A percentile compares a stretch with the other conserved stretches of the same genome.
Evolutionary conservation across 2,329 filamentous ascomycete species (phyloP).

Genomic region (Talaromyces sp.): DNA sequence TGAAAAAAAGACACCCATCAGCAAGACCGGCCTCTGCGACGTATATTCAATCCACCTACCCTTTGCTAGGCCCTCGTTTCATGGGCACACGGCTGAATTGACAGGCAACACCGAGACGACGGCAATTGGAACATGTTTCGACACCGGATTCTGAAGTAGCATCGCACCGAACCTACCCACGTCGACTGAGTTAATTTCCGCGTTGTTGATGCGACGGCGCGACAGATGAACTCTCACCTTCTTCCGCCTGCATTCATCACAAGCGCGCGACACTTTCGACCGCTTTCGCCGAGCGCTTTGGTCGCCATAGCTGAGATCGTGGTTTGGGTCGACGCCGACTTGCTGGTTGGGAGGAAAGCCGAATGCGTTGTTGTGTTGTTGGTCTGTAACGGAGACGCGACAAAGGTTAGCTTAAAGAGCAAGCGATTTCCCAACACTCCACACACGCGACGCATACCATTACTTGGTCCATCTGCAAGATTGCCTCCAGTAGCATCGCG

Average conservation of each 20-base stretch:
- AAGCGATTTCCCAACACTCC: conserved; percentile 26
- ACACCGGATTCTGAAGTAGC: conserved; percentile 68
- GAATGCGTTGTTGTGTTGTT: conserved; percentile 37
- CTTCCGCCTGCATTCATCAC: conserved; percentile 82
- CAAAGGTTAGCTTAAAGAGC: conserved; percentile 32
- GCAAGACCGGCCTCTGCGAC: conserved; percentile 1
- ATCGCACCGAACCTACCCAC: conserved; percentile 69
- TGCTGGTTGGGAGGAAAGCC: conserved; percentile 41
- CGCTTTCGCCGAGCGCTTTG: conserved; percentile 67
- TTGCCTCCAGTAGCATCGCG: conserved; percentile 41
- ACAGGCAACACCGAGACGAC: conserved; percentile 68
- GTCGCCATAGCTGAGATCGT: conserved; percentile 51
- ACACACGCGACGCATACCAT: conserved; percentile 37
- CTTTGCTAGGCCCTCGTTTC: conserved; percentile 85
- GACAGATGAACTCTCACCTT: conserved; percentile 47
- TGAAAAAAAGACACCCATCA: conserved; percentile 30
- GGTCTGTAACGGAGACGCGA: conserved; percentile 32
- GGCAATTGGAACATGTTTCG: conserved; percentile 75
- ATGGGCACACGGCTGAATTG: conserved; percentile 83
- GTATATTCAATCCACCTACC: conserved; percentile 45
- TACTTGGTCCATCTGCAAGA: conserved; percentile 34
- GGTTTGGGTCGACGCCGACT: conserved; percentile 40
- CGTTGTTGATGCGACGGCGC: conserved; percentile 12
- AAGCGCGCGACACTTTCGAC: conserved; percentile 81
- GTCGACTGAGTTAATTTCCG: background rate